Evolutionary conservation across 202 grass and related monocot genomes (phyloP), one percentile per base, ranked within the genome.

Genomic region (Brachypodium distachyon): DNA sequence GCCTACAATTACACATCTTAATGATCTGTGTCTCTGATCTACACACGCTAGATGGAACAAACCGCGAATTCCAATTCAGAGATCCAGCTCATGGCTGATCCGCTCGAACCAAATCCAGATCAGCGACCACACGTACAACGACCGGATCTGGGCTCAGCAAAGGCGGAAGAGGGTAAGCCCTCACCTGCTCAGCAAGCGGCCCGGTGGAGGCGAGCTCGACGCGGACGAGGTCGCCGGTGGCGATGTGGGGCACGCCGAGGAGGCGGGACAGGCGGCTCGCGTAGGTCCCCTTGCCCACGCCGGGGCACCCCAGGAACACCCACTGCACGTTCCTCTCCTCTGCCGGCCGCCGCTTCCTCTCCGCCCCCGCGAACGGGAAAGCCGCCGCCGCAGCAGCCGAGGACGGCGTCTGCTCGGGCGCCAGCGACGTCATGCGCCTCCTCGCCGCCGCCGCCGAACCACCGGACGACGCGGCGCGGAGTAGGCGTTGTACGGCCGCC

Each of bases 221-320:
- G 28, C 92, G 83, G 8, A 94, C 92, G 37, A 91, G 92, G 67
- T 94, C 88, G 3, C 91, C 91, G 17, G 88, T 94, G 14, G 91
- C 88, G 78, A 94, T 94, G 74, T 94, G 91, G 6, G 88, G 91
- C 48, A 94, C 88, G 28, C 80, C 88, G 26, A 94, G 76, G 61
- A 94, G 77, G 42, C 89, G 82, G 34, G 88, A 94, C n/a, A 94
- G 79, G 53, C 91, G 82, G 74, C 85, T 84, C 8, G 91, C 91
- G 72, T 94, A 94, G 54, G 91, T 94, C 21, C 91, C 91, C 79
- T 94, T 94, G 3, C 91, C 91, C 7, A 94, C 91, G 26, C 91
- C 91, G 2, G 91, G 91, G 77, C 88, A 94, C 11, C 91, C 91
- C 0, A 94, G 83, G 81, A 94, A 94, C 17, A 94, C 91, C 91